Evolutionary conservation across 2,329 filamentous ascomycete genomes (phyloP).

Genomic region (Trichothecium roseum): DNA sequence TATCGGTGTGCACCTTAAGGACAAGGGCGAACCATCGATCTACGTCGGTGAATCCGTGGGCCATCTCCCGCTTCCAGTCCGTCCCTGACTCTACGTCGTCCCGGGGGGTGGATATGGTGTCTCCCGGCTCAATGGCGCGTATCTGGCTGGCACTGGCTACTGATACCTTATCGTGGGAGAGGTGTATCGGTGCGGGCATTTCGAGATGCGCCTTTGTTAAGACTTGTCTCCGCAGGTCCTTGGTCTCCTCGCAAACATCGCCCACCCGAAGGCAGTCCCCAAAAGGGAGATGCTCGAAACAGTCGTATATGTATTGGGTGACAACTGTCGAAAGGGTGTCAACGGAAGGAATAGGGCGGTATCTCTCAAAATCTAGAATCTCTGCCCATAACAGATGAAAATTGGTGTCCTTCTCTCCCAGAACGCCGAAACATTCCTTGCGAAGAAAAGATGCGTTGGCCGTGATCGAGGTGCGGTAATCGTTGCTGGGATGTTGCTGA

Average conservation of each 20-base stretch:
- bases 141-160: conserved; percentile 13
- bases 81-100: conserved; percentile 36
- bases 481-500: conserved; percentile 29
- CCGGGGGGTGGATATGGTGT: conserved; percentile 37
- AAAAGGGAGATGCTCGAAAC: conserved; percentile 56
- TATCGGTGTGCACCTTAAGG: conserved; percentile 36
- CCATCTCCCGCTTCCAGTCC: conserved; percentile 42
- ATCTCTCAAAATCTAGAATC: conserved; percentile 24
- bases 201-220: conserved; percentile 17
- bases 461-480: conserved; percentile 53
- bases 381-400: conserved; percentile 31
- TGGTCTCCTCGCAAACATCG: conserved; percentile 14
- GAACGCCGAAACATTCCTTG: conserved; percentile 49
- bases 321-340: conserved; percentile 44
- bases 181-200: conserved; percentile 11
- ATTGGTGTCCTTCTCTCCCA: conserved; percentile 17
- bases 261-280: conserved; percentile 35
- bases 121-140: conserved; percentile 28
- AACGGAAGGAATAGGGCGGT: conserved; percentile 9
- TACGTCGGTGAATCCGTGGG: conserved; percentile 29
- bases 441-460: conserved; percentile 53
- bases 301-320: conserved; percentile 55
- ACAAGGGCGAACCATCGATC: conserved; percentile 64
- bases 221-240: conserved; percentile 17
- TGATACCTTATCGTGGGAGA: conserved; percentile 11